phyloP scores from a whole-genome alignment of 2,329 filamentous ascomycete genomes.

The Monosporascus sp. region DNA sequence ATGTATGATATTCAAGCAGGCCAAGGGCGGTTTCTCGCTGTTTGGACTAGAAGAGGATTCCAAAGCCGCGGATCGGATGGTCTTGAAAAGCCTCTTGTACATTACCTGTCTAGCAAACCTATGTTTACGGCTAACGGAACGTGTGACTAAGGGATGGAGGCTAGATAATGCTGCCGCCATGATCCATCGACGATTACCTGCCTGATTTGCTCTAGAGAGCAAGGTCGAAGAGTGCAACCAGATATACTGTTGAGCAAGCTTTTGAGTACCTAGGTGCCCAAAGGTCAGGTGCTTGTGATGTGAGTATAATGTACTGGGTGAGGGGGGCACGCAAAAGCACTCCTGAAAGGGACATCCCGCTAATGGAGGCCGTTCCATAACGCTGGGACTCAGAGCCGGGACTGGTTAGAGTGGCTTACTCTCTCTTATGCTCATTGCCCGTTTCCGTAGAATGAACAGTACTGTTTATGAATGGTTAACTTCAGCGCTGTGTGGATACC shows the following conservation, averaged over 20 bases:
- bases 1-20: background rate
- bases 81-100: background rate
- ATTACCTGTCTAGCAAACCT: background rate
- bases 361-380: too few species aligned
- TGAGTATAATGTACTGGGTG: too few species aligned
- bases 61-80: background rate
- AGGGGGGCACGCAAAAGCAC: too few species aligned
- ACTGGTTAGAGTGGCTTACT: background rate
- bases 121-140: background rate
- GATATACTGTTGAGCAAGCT: too few species aligned
- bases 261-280: too few species aligned
- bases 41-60: background rate
- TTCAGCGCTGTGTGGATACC: background rate
- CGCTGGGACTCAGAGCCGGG: background rate
- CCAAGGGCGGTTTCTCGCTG: background rate
- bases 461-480: background rate
- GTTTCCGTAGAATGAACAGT: background rate
- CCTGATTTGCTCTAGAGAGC: too few species aligned
- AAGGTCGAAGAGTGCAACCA: too few species aligned
- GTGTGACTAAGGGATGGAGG: too few species aligned
- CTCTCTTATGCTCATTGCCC: background rate
- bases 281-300: too few species aligned
- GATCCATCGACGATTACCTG: too few species aligned
- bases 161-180: too few species aligned
- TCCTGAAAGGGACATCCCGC: too few species aligned